Conservation (phyloP, 257 asterid genomes). For the Anisodus tanguticus region DNA sequence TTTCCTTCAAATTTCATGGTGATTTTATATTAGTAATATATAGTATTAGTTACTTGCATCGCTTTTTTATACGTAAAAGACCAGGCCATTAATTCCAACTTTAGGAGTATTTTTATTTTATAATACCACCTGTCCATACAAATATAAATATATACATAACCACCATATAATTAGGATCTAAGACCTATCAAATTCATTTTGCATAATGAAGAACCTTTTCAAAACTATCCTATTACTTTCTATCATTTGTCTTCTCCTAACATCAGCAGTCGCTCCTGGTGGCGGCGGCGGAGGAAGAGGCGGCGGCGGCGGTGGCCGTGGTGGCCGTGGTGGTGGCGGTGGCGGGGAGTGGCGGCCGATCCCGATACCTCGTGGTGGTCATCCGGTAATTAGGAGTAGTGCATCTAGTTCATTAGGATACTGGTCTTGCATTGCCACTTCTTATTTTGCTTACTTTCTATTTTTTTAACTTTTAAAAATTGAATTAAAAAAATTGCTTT, state of each 20-base stretch:
- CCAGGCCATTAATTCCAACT: not conserved
- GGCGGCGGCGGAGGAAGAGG: conserved; percentile 13
- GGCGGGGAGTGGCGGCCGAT: not conserved
- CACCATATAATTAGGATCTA: not conserved
- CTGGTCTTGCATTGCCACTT: conserved; percentile 32
- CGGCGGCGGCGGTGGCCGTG: not conserved
- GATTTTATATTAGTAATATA: no score
- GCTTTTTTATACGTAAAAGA: no score
- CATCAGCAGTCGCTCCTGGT: conserved; percentile 31
- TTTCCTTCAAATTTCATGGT: no score
- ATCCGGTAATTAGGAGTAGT: conserved; percentile 1
- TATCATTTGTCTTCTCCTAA: conserved; percentile 47
- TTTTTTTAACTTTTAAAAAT: conserved; percentile 5
- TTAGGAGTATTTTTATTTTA: no score
- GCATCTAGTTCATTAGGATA: conserved; percentile 29
- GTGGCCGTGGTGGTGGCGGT: not conserved
- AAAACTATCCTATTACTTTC: conserved; percentile 41
- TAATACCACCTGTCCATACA: no score
- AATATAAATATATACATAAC: not conserved
- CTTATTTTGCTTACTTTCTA: conserved; percentile 28
- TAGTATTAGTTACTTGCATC: no score
- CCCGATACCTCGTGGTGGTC: conserved; percentile 8
- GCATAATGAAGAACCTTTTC: conserved; percentile 31
- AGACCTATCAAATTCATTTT: not conserved
- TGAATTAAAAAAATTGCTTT: not conserved